A percentile compares a stretch with the other conserved stretches of the same genome.
phyloP scores from a whole-genome alignment of 805 yeast species.

The Wickerhamiella spandovensis region DNA sequence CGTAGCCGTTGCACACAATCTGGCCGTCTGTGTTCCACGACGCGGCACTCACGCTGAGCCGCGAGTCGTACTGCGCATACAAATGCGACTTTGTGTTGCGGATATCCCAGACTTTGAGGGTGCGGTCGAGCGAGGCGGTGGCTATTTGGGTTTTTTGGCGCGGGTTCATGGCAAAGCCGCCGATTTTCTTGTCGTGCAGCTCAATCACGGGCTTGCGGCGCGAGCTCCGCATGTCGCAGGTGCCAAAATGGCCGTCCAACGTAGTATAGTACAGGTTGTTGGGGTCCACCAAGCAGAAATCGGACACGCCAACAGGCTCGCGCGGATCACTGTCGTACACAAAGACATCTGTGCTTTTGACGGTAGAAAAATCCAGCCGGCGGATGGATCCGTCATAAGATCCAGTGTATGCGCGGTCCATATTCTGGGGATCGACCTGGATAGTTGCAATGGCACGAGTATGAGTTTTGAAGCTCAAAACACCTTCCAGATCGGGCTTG shows the following conservation, averaged over 20 bases:
- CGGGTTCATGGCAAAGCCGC: conserved; percentile 77
- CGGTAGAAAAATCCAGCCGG: conserved; percentile 48
- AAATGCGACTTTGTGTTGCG: conserved; percentile 28
- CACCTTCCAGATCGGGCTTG: conserved; percentile 27
- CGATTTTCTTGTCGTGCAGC: conserved; percentile 81
- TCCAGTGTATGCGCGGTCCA: conserved; percentile 47
- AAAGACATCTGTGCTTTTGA: conserved; percentile 47
- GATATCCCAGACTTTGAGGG: conserved; percentile 77
- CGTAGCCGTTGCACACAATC: conserved; percentile 88
- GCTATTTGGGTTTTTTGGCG: conserved; percentile 49
- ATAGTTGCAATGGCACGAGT: conserved; percentile 59
- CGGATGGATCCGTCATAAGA: conserved; percentile 87
- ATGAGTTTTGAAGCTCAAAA: conserved; percentile 59
- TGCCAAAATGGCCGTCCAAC: conserved; percentile 62
- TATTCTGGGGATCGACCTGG: conserved; percentile 35
- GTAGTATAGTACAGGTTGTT: conserved; percentile 63
- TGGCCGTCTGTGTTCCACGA: conserved; percentile 62
- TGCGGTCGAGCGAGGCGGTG: conserved; percentile 80
- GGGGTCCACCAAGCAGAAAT: conserved; percentile 44
- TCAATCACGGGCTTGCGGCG: conserved; percentile 25
- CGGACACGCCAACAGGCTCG: conserved; percentile 55
- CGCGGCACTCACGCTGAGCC: conserved; percentile 71
- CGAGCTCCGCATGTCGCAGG: conserved; percentile 52
- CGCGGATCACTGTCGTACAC: conserved; percentile 36
- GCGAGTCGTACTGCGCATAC: conserved; percentile 51